Evolutionary conservation across 2,329 filamentous ascomycete species (phyloP).

Genomic region (Cordyceps cicadae): DNA sequence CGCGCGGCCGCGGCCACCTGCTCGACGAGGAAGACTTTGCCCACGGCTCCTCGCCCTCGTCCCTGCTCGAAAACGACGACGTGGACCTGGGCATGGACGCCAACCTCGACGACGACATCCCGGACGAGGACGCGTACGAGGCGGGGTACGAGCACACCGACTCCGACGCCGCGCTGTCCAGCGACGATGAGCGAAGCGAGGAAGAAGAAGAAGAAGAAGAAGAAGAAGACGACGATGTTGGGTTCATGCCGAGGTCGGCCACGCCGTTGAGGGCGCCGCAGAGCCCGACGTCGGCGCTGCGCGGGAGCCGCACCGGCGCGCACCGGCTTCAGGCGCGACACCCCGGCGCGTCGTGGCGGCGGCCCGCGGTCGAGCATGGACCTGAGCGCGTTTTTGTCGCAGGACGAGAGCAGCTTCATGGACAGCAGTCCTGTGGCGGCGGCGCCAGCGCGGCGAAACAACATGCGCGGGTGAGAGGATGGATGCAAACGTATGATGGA

Average conservation of each 20-base stretch:
- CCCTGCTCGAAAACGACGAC: slow-evolving; percentile 19
- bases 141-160: slow-evolving; percentile 71
- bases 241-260: slow-evolving; percentile 30
- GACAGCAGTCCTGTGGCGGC: slow-evolving; percentile 40
- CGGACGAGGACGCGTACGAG: slow-evolving; percentile 44
- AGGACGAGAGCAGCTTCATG: slow-evolving; percentile 49
- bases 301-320: slow-evolving; percentile 10
- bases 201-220: slow-evolving; percentile 20
- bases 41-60: slow-evolving; percentile 17
- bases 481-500: not conserved
- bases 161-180: slow-evolving; percentile 56
- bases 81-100: slow-evolving; percentile 36
- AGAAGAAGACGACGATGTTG: slow-evolving; percentile 22
- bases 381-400: slow-evolving; percentile 46
- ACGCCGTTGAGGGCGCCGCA: slow-evolving; percentile 25
- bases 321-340: not conserved
- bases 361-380: slow-evolving; percentile 43
- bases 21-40: slow-evolving; percentile 55
- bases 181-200: slow-evolving; percentile 18
- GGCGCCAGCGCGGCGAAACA: slow-evolving; percentile 28
- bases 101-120: slow-evolving; percentile 65
- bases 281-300: slow-evolving; percentile 27
- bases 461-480: slow-evolving; percentile 18
- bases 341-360: not conserved
- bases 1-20: slow-evolving; percentile 49